Evolutionary conservation across 352 stramenopile species (phyloP).

Genomic region (Globisporangium lucens): DNA sequence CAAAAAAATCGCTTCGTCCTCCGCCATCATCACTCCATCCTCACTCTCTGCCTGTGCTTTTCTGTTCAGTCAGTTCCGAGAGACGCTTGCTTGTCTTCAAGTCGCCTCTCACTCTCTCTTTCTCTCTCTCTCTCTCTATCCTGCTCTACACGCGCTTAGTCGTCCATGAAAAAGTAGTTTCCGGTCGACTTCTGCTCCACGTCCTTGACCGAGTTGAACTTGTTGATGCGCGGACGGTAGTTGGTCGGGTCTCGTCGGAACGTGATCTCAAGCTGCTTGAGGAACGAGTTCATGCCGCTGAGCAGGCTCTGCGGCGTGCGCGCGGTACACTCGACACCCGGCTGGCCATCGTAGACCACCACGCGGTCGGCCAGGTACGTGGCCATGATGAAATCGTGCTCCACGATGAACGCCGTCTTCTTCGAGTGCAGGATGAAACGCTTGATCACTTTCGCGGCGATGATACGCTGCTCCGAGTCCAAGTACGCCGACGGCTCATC

Average conservation of each 20-base stretch:
- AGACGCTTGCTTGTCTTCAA: neutral
- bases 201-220: slow-evolving; percentile 96
- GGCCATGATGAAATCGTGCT: slow-evolving; percentile 99
- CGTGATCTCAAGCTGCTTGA: slow-evolving; percentile 98
- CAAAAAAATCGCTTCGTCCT: slow-evolving; percentile 10
- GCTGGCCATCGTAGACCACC: slow-evolving; percentile 94
- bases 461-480: slow-evolving; percentile 99
- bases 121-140: slow-evolving; percentile 5
- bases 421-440: slow-evolving; percentile 99
- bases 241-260: slow-evolving; percentile 99
- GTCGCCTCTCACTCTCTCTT: slow-evolving; percentile 4
- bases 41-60: neutral
- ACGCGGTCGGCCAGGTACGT: slow-evolving; percentile 98
- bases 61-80: slow-evolving; percentile 1
- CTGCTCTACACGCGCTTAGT: slow-evolving; percentile 53
- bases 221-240: slow-evolving; percentile 97
- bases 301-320: slow-evolving; percentile 93
- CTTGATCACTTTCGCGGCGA: slow-evolving; percentile 99
- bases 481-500: slow-evolving; percentile 99
- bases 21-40: neutral
- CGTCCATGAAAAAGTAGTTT: slow-evolving; percentile 99
- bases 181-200: slow-evolving; percentile 96
- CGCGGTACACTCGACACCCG: slow-evolving; percentile 97
- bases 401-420: slow-evolving; percentile 99
- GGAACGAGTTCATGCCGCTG: slow-evolving; percentile 99